phyloP scores from a whole-genome alignment of 2,329 filamentous ascomycete species.

The Cryphonectria radicalis region DNA sequence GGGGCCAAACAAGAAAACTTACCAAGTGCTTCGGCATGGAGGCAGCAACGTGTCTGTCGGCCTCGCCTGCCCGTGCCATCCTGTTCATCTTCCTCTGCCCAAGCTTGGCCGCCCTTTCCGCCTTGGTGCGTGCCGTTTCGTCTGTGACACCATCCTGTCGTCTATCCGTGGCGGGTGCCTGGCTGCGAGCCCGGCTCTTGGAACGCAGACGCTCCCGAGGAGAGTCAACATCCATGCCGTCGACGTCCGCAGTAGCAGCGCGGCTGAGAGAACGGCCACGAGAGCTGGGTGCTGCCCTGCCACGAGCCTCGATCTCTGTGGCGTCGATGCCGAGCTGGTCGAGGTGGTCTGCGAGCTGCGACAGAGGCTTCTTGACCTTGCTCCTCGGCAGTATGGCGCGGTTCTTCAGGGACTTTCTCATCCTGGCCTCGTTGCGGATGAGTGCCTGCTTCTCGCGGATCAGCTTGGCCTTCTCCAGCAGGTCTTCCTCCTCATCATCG shows the following conservation, averaged over 20 bases:
- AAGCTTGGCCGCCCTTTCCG: constrained; percentile 84
- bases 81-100: constrained; percentile 98
- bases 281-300: constrained; percentile 62
- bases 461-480: constrained; percentile 87
- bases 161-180: constrained; percentile 64
- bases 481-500: constrained; percentile 85
- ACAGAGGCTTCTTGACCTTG: constrained; percentile 77
- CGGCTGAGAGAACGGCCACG: constrained; percentile 74
- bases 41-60: constrained; percentile 84
- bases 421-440: constrained; percentile 91
- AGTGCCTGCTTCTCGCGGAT: constrained; percentile 94
- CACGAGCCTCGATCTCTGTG: constrained; percentile 72
- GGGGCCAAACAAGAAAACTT: constrained; percentile 44
- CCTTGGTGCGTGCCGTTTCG: constrained; percentile 70
- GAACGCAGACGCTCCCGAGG: constrained; percentile 67
- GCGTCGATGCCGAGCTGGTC: constrained; percentile 87
- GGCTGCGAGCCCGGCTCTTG: constrained; percentile 71
- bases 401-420: constrained; percentile 98
- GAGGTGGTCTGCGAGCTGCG: constrained; percentile 84
- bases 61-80: constrained; percentile 95
- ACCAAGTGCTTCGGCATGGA: constrained; percentile 90
- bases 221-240: constrained; percentile 77
- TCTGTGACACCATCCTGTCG: constrained; percentile 77
- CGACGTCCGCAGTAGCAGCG: constrained; percentile 64
- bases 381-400: constrained; percentile 88